These are phyloP conservation scores for Sphenostylis stenocarpa DNA, from an alignment of 306 rosid species.

Conservation along the genomic window DNA sequence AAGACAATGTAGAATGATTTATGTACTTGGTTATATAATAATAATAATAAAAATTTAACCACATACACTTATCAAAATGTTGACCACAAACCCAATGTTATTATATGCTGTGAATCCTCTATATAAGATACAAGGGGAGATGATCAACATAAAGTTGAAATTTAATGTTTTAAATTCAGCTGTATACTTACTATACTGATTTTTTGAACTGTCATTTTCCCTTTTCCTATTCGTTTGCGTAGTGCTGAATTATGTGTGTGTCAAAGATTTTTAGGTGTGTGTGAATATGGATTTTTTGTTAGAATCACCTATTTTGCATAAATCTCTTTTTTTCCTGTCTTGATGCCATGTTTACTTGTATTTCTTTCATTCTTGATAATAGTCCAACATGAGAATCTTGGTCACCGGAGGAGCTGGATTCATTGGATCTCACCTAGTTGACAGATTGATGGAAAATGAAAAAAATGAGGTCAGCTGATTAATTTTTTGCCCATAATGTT, in stretches of 20 bases:
- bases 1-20: neutral
- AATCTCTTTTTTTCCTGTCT: neutral
- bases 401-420: slow-evolving; percentile 98
- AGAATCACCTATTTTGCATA: neutral
- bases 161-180: neutral
- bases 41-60: neutral
- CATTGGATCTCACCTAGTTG: slow-evolving; percentile 95
- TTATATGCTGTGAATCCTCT: neutral
- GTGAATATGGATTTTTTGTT: neutral
- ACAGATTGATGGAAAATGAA: slow-evolving; percentile 93
- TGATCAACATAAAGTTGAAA: neutral
- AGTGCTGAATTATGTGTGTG: slow-evolving; percentile 2
- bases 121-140: neutral
- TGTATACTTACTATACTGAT: neutral
- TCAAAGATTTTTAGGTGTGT: slow-evolving; percentile 9
- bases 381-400: slow-evolving; percentile 96
- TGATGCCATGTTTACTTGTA: slow-evolving; percentile 15
- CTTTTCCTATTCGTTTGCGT: neutral
- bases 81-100: neutral
- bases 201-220: neutral
- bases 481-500: slow-evolving; percentile 1
- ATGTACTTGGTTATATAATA: neutral
- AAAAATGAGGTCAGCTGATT: slow-evolving; percentile 71
- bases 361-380: slow-evolving; percentile 27
- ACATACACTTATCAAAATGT: neutral